phyloP scores from a whole-genome alignment of 306 rosid species.

The Lathyrus tuberosus region DNA sequence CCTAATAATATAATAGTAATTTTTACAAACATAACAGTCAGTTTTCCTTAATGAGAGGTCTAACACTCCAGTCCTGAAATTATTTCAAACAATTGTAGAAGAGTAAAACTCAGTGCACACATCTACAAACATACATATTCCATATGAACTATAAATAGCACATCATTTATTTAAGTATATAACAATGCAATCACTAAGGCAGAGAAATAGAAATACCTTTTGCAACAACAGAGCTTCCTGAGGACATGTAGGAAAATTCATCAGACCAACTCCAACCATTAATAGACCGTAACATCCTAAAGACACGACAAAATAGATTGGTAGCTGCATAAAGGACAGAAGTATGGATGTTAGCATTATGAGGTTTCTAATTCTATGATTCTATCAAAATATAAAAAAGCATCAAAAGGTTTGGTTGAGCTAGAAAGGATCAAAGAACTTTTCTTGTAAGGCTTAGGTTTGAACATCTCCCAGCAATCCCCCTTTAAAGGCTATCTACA shows the following conservation, averaged over 20 bases:
- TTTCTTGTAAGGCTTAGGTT: conserved; percentile 7
- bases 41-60: no score
- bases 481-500: background rate
- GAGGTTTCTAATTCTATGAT: background rate
- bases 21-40: no score
- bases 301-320: conserved; percentile 73
- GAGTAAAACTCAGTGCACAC: conserved; percentile 4
- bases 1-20: no score
- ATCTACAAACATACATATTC: conserved; percentile 14
- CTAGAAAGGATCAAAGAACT: conserved; percentile 23
- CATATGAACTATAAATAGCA: conserved; percentile 6
- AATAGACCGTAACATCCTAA: conserved; percentile 92
- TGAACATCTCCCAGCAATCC: conserved; percentile 18
- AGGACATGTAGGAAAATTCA: conserved; percentile 88
- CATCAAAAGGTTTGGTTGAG: conserved; percentile 1
- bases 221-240: conserved; percentile 72
- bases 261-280: conserved; percentile 92
- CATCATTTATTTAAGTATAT: conserved; percentile 8
- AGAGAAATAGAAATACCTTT: conserved; percentile 52
- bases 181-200: conserved; percentile 7
- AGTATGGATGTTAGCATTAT: conserved; percentile 35
- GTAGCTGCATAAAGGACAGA: conserved; percentile 59
- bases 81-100: conserved; percentile 9
- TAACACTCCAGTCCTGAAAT: conserved; percentile 12
- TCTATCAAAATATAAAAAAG: conserved; percentile 4